phyloP scores from a whole-genome alignment of 2,329 filamentous ascomycete species.

The Botrytis fabae region DNA sequence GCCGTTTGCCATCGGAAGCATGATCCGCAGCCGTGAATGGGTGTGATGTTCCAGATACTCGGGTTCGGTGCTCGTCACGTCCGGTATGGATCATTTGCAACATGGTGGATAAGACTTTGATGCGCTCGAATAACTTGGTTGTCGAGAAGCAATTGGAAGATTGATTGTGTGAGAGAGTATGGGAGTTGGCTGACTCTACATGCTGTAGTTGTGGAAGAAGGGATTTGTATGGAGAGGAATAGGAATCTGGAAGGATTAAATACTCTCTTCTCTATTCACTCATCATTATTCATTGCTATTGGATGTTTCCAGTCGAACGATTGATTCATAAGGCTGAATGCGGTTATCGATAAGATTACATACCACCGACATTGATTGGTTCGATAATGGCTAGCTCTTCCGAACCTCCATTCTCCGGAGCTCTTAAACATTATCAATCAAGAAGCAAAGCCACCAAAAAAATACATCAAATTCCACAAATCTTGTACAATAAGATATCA shows the following conservation, averaged over 20 bases:
- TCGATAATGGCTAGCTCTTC: background rate
- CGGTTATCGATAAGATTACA: constrained; percentile 14
- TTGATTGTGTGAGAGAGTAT: background rate
- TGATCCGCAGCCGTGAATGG: constrained; percentile 38
- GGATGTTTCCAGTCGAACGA: background rate
- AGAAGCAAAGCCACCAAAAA: constrained; percentile 15
- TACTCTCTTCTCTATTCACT: constrained; percentile 4
- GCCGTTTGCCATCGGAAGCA: constrained; percentile 52
- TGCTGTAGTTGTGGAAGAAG: background rate
- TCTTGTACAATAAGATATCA: constrained; percentile 10
- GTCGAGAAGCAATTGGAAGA: background rate
- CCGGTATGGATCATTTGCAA: constrained; percentile 29
- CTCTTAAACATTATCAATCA: constrained; percentile 18
- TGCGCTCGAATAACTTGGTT: background rate
- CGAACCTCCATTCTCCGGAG: background rate
- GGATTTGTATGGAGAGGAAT: too few species aligned
- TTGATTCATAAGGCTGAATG: constrained; percentile 8
- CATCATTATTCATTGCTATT: constrained; percentile 1
- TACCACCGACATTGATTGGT: constrained; percentile 5
- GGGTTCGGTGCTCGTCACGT: constrained; percentile 23
- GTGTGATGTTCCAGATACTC: constrained; percentile 21
- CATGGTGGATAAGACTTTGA: constrained; percentile 25
- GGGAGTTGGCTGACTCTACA: background rate
- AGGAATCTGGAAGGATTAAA: background rate
- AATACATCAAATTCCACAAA: constrained; percentile 14